These are phyloP conservation scores for Yamadazyma kanchanaburiensis DNA, from an alignment of 1,139 yeast genomes.

Conservation along the genomic window DNA sequence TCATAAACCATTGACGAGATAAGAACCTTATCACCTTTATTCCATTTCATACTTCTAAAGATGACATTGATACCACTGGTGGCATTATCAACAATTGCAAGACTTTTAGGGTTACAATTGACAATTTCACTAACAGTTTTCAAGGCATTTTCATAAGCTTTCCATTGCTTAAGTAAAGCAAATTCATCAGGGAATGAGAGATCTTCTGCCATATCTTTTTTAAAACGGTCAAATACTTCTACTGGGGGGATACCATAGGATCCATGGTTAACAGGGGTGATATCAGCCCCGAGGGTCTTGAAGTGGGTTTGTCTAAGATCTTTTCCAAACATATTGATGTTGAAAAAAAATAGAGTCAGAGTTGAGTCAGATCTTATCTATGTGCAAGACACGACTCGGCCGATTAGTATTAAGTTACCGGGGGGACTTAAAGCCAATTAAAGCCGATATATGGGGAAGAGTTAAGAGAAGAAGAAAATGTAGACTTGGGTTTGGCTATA, in stretches of 20 bases:
- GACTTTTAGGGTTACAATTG: constrained; percentile 39
- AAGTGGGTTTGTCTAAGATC: constrained; percentile 47
- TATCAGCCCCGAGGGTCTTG: constrained; percentile 29
- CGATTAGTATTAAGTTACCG: no score
- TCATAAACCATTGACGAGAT: constrained; percentile 54
- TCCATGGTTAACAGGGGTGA: constrained; percentile 51
- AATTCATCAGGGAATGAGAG: constrained; percentile 41
- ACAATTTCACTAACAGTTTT: constrained; percentile 34
- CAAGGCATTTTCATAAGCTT: constrained; percentile 27
- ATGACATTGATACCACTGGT: constrained; percentile 61
- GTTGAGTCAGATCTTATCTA: no score
- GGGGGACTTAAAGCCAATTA: no score
- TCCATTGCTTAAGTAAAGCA: constrained; percentile 18
- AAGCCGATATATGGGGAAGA: no score
- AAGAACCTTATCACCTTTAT: constrained; percentile 53
- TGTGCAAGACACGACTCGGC: no score
- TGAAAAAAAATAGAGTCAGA: no score
- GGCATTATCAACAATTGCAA: constrained; percentile 57
- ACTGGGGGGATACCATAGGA: constrained; percentile 51
- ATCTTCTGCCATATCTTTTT: constrained; percentile 23
- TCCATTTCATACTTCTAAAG: constrained; percentile 51
- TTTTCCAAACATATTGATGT: constrained; percentile 44
- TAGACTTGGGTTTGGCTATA: no score
- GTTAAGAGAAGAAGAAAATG: no score
- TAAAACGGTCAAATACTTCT: constrained; percentile 27